A percentile compares a stretch with the other conserved stretches of the same genome.
Conservation (phyloP, 768 basidiomycete species). For the Dictyophora rubrovolvata region DNA sequence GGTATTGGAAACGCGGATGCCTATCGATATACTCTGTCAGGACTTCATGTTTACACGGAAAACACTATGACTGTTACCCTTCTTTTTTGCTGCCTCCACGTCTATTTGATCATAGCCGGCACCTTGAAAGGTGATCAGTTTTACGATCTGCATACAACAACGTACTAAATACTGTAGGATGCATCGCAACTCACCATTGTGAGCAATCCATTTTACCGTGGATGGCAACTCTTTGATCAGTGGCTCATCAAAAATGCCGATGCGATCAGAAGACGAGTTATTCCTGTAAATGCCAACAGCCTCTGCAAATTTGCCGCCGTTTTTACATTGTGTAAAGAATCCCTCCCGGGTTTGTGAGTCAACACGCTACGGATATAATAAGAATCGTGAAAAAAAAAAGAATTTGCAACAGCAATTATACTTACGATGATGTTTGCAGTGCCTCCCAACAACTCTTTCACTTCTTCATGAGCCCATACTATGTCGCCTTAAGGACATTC, state of each 20-base stretch:
- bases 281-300: conserved; percentile 72
- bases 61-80: conserved; percentile 35
- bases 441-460: conserved; percentile 48
- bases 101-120: conserved; percentile 90
- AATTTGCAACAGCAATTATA: conserved; percentile 8
- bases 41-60: not conserved
- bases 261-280: conserved; percentile 49
- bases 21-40: conserved; percentile 23
- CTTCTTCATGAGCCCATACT: conserved; percentile 74
- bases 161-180: not conserved
- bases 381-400: not conserved
- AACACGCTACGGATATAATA: conserved; percentile 27
- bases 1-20: conserved; percentile 78
- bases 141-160: not conserved
- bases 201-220: conserved; percentile 75
- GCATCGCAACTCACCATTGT: conserved; percentile 45
- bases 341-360: conserved; percentile 55
- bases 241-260: conserved; percentile 75
- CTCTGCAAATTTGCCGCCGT: conserved; percentile 64
- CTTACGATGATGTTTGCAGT: conserved; percentile 73
- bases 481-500: conserved; percentile 40
- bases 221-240: conserved; percentile 59
- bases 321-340: conserved; percentile 53
- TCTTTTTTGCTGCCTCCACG: conserved; percentile 57
- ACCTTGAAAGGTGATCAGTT: not conserved